Conservation (phyloP, 208 protist species). For the Vickermania ingenoplastis region DNA sequence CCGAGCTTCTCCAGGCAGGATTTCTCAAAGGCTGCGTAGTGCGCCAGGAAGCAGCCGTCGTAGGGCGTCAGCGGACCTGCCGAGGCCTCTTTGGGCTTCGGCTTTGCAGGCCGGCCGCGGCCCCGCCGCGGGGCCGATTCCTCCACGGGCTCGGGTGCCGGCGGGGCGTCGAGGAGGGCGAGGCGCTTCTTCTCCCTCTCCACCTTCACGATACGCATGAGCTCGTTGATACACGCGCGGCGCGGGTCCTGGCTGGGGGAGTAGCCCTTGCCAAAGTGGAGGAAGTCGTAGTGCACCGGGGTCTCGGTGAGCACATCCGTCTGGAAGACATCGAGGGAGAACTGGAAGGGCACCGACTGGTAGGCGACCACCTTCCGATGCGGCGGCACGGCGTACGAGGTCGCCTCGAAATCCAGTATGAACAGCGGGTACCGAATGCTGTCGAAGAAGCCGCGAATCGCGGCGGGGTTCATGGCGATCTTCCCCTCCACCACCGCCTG, state of each 20-base stretch:
- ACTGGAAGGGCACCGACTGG: conserved; percentile 82
- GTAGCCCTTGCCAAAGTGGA: conserved; percentile 83
- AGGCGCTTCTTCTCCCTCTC: conserved; percentile 66
- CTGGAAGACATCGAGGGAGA: conserved; percentile 86
- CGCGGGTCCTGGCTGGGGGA: conserved; percentile 77
- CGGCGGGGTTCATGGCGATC: conserved; percentile 55
- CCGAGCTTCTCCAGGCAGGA: conserved; percentile 79
- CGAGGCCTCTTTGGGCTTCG: conserved; percentile 10
- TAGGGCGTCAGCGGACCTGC: conserved; percentile 44
- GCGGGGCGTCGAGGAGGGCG: conserved; percentile 9
- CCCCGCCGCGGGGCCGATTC: conserved; percentile 2
- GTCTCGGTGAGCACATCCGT: conserved; percentile 77
- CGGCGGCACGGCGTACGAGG: conserved; percentile 82
- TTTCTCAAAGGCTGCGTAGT: conserved; percentile 86
- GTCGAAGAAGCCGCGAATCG: conserved; percentile 72
- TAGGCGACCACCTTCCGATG: conserved; percentile 70
- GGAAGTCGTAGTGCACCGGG: conserved; percentile 81
- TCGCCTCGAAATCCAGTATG: conserved; percentile 86
- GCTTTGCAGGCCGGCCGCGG: conserved; percentile 6
- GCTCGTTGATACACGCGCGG: conserved; percentile 44
- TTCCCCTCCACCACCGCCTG: conserved; percentile 50
- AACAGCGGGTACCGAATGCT: conserved; percentile 75
- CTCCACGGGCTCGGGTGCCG: conserved; percentile 4
- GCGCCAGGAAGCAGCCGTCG: conserved; percentile 82
- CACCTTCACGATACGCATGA: conserved; percentile 64